phyloP scores from a whole-genome alignment of 2,329 filamentous ascomycete genomes.

The Ceratocystis eucalypticola region DNA sequence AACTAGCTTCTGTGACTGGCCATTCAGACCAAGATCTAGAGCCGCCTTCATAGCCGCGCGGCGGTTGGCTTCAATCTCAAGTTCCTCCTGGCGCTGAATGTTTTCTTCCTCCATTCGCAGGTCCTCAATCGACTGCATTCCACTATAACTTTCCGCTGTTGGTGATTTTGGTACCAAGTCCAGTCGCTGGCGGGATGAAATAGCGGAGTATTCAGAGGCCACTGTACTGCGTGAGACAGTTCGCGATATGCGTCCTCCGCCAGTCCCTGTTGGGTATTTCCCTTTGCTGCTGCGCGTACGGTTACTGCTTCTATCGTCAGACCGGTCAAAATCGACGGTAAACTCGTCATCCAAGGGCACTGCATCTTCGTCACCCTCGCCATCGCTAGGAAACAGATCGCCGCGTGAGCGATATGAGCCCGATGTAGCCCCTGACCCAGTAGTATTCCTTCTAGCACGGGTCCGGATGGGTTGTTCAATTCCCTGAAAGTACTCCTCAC shows the following conservation, averaged over 20 bases:
- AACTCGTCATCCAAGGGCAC: slow-evolving; percentile 90
- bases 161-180: not conserved
- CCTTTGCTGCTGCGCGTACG: slow-evolving; percentile 49
- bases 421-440: slow-evolving; percentile 64
- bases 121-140: slow-evolving; percentile 34
- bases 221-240: slow-evolving; percentile 47
- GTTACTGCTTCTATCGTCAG: slow-evolving; percentile 60
- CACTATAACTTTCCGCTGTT: slow-evolving; percentile 23
- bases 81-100: slow-evolving; percentile 39
- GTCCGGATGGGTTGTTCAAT: slow-evolving; percentile 25
- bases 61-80: slow-evolving; percentile 39
- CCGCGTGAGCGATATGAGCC: slow-evolving; percentile 79
- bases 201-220: slow-evolving; percentile 30
- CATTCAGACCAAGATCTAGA: slow-evolving; percentile 34
- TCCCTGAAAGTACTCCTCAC: slow-evolving; percentile 36
- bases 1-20: not conserved
- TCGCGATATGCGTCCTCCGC: slow-evolving; percentile 30
- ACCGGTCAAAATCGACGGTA: slow-evolving; percentile 63
- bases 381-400: slow-evolving; percentile 81
- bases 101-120: slow-evolving; percentile 40
- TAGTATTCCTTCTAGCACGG: slow-evolving; percentile 59
- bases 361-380: slow-evolving; percentile 77
- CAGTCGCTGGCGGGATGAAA: slow-evolving; percentile 22
- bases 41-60: slow-evolving; percentile 40
- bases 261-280: slow-evolving; percentile 33